These are phyloP conservation scores for Phytopythium sindhum DNA, from an alignment of 352 stramenopile species.

Conservation along the genomic window DNA sequence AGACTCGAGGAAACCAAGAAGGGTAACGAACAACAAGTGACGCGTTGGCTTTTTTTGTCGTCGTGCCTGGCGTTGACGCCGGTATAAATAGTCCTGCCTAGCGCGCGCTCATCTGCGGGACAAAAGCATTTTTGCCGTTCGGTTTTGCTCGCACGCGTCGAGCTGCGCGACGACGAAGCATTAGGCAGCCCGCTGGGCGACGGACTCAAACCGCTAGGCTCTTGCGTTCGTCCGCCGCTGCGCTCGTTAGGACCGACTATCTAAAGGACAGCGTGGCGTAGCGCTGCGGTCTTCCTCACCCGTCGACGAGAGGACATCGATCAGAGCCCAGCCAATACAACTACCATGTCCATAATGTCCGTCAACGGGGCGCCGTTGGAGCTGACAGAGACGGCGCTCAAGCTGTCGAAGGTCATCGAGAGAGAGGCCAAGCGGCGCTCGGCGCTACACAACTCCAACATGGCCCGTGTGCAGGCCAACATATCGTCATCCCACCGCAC, in stretches of 20 bases:
- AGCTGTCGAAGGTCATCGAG: slow-evolving; percentile 66
- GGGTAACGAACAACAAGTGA: not conserved
- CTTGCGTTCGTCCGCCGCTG: too few species aligned
- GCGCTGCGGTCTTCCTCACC: too few species aligned
- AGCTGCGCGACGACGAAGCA: not conserved
- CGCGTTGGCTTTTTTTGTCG: not conserved
- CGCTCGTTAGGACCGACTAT: too few species aligned
- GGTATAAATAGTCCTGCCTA: not conserved
- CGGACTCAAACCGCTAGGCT: not conserved
- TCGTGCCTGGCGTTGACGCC: not conserved
- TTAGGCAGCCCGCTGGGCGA: not conserved
- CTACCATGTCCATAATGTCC: not conserved
- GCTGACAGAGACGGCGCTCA: slow-evolving; percentile 57
- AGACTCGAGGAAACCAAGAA: not conserved
- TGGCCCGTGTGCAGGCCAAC: slow-evolving; percentile 32
- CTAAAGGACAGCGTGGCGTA: too few species aligned
- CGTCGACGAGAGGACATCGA: not conserved
- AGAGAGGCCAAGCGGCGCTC: slow-evolving; percentile 48
- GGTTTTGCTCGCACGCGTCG: not conserved
- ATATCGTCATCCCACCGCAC: slow-evolving; percentile 22
- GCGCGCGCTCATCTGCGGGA: not conserved
- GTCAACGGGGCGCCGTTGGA: slow-evolving; percentile 10
- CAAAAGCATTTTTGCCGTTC: not conserved
- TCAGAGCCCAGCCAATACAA: not conserved
- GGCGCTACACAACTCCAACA: slow-evolving; percentile 18